Base-by-base conservation (phyloP, 768 basidiomycete species). In the Coprinopsis sp. region DNA sequence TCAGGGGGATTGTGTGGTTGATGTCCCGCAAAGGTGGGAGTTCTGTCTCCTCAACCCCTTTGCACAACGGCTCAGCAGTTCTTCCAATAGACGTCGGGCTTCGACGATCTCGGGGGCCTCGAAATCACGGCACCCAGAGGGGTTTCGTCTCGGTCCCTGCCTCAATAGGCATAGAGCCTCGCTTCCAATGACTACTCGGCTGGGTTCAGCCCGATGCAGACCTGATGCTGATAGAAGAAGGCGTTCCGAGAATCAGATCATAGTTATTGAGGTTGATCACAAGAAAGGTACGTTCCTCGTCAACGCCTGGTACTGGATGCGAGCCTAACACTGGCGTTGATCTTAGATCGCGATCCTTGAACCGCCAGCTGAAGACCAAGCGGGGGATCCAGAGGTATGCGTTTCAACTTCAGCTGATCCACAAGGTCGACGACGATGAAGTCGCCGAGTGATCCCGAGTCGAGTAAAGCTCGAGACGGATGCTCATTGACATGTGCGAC, bases 181-280 rank as follows among this genome's bases (percentile, higher is more conserved):
- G 1, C 46, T 29, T 1, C 66, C 65, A 21, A 68, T 54, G 0
- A 66, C 46, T 0, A 67, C 54, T 1, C 45, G 2, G 60, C 16
- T 3, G 52, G 61, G 42, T 65, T 66, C 6, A 64, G 48, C 1
- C 62, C 65, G 0, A 65, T 23, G 0, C 39, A 28, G 0, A 63
- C 56, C 14, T 59, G 44, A 44, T 70, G 58, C 25, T 69, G 67
- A 31, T 42, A 70, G 8, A 73, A 19, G 39, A 64, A 74, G 0
- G 71, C 0, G 69, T 71, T 2, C 73, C 68, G 0, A 74, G 52
- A 2, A 74, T 68, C 0, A 70, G 0, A 41, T 78, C 66, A 42
- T 78, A 75, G 12, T 50, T 63, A 0, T 61, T 58, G 0, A 76
- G 4, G 42, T 77, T 76, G 1, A 64, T 63, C 0, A 77, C 56